A percentile compares a stretch with the other conserved stretches of the same genome.
Evolutionary conservation across 257 asterid species (phyloP).

Genomic region (Craterostigma plantagineum): DNA sequence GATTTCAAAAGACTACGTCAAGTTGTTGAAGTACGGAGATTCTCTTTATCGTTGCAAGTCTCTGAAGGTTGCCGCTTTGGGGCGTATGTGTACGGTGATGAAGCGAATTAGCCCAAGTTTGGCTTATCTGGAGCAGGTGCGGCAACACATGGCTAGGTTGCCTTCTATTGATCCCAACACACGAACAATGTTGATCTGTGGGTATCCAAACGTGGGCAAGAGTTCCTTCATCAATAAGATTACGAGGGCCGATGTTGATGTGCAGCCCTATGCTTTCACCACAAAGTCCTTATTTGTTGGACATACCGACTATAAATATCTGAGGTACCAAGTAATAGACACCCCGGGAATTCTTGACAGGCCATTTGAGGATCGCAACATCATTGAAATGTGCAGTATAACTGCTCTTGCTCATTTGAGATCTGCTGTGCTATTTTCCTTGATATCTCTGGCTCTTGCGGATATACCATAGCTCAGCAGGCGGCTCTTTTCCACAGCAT

Average conservation of each 20-base stretch:
- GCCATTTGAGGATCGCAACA: constrained; percentile 95
- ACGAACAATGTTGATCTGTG: constrained; percentile 89
- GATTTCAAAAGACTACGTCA: constrained; percentile 72
- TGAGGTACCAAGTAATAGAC: constrained; percentile 91
- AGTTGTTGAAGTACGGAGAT: constrained; percentile 73
- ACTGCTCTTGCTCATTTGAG: constrained; percentile 94
- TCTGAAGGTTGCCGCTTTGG: constrained; percentile 86
- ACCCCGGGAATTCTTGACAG: constrained; percentile 93
- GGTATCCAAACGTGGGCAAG: constrained; percentile 96
- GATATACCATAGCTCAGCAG: constrained; percentile 82
- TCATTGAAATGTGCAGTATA: constrained; percentile 96
- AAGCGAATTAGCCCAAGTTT: constrained; percentile 79
- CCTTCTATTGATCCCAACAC: constrained; percentile 97
- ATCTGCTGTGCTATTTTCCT: constrained; percentile 90
- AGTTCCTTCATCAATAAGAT: constrained; percentile 90
- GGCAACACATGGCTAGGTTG: constrained; percentile 92
- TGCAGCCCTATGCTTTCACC: constrained; percentile 92
- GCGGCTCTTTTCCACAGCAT: constrained; percentile 94
- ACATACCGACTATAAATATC: constrained; percentile 78
- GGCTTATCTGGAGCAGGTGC: constrained; percentile 92
- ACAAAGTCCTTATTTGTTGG: constrained; percentile 93
- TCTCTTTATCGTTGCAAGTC: constrained; percentile 84
- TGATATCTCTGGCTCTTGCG: constrained; percentile 91
- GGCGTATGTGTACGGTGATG: constrained; percentile 86
- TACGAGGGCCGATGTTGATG: constrained; percentile 93